Conservation (phyloP, 257 asterid genomes). For the Solanum pennellii region DNA sequence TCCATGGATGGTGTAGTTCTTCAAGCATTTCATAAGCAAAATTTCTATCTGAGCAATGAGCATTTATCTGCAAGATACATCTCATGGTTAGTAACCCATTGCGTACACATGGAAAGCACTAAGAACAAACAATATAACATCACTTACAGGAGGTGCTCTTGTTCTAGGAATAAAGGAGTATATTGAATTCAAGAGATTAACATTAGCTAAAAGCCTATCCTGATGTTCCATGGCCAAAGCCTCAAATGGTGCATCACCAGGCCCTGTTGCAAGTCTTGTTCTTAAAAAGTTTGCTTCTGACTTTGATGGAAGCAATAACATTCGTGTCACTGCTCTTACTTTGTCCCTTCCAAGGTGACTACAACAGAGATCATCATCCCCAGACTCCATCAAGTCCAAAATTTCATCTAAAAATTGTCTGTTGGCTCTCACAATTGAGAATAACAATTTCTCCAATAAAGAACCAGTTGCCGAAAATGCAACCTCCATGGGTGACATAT, state of each 20-base stretch:
- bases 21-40: constrained; percentile 75
- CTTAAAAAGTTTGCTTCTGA: constrained; percentile 34
- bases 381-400: constrained; percentile 48
- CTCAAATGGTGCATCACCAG: constrained; percentile 70
- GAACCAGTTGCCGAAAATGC: constrained; percentile 66
- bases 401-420: constrained; percentile 43
- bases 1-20: constrained; percentile 93
- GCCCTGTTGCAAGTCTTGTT: constrained; percentile 58
- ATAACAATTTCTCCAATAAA: constrained; percentile 66
- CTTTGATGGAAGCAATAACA: constrained; percentile 67
- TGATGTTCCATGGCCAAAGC: constrained; percentile 59
- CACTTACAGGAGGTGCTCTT: constrained; percentile 94
- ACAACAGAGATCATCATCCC: constrained; percentile 28
- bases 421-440: constrained; percentile 48
- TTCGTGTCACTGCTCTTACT: constrained; percentile 72
- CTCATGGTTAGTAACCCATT: neutral
- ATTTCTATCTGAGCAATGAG: constrained; percentile 78
- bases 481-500: constrained; percentile 71
- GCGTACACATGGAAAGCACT: neutral
- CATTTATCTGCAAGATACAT: constrained; percentile 44
- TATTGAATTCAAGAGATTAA: constrained; percentile 71
- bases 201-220: constrained; percentile 62
- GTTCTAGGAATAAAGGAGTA: constrained; percentile 86
- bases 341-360: constrained; percentile 59
- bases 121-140: neutral